Evolutionary conservation across 2,329 filamentous ascomycete species (phyloP), one percentile per base, ranked within the genome.

Genomic region (Rhynchosporium graminicola): DNA sequence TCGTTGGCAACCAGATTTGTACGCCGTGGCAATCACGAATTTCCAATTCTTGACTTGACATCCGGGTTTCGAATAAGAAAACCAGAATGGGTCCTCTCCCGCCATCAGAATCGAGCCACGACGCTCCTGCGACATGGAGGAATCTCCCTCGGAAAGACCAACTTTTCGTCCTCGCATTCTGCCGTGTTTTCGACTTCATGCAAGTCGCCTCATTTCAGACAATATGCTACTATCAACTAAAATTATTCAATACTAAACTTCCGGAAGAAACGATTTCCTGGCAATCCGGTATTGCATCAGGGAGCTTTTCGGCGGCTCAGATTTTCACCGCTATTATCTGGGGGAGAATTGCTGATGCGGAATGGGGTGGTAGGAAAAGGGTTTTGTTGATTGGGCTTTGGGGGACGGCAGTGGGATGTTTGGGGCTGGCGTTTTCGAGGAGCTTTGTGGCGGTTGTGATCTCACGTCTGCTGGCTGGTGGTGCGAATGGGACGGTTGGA

Each of bases 171-270:
- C 45, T 58, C 43, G 43, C 45, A 8, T 42, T 58, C 31, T 58
- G 56, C 33, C 56, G 56, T 31, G 43, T 58, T 50, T 38, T 58
- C 45, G 56, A 58, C 45, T 58, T 58, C 45, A 48, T 58, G 56
- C 56, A 58, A 26, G 56, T 58, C 40, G 56, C 56, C 13, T 58
- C 56, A 48, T 57, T 57, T 10, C 45, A 86, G 55, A 82, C 86
- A 1, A 90, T 90, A 73, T 82, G 90, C 73, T 91, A 87, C 76
- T 89, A 88, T 74, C 87, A 89, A 72, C 82, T 91, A 15, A 83
- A 83, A 61, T 89, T 84, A 0, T 89, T 90, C 63, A 62, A 60
- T 50, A 40, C 61, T 66, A 75, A 31, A 48, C 65, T 33, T 54
- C 67, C n/a, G 38, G 65, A 43, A 76, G 83, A 62, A 57, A 66